phyloP scores from a whole-genome alignment of 2,329 filamentous ascomycete species.

The Ilyonectria sp. region DNA sequence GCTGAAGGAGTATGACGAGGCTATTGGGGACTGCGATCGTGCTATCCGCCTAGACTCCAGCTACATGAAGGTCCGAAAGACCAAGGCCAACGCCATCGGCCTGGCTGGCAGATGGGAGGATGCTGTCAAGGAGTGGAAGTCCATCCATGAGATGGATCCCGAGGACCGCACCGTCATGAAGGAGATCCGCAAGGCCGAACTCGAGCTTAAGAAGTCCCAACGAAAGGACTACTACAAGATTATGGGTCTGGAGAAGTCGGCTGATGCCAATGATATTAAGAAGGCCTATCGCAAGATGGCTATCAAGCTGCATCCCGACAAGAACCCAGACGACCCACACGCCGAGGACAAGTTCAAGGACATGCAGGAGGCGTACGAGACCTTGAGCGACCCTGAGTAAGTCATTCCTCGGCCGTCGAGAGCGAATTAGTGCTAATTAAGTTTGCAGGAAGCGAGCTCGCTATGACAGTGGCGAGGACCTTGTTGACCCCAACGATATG shows the following conservation, averaged over 20 bases:
- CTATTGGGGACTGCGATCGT: slow-evolving; percentile 88
- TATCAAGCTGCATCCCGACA: slow-evolving; percentile 95
- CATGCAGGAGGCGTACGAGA: slow-evolving; percentile 97
- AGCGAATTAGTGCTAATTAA: slow-evolving; percentile 52
- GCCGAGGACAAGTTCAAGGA: slow-evolving; percentile 98
- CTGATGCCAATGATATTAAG: slow-evolving; percentile 89
- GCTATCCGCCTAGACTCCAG: slow-evolving; percentile 86
- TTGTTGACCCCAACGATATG: slow-evolving; percentile 90
- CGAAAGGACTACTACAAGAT: slow-evolving; percentile 99
- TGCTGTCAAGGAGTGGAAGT: slow-evolving; percentile 90
- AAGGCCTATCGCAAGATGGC: slow-evolving; percentile 97
- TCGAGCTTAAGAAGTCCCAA: slow-evolving; percentile 97
- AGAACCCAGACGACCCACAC: slow-evolving; percentile 89
- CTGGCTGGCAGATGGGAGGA: slow-evolving; percentile 93
- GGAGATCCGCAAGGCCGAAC: slow-evolving; percentile 90
- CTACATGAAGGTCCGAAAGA: slow-evolving; percentile 93
- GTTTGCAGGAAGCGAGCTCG: slow-evolving; percentile 81
- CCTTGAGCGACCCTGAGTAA: slow-evolving; percentile 92
- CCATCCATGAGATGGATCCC: slow-evolving; percentile 85
- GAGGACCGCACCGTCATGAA: slow-evolving; percentile 84
- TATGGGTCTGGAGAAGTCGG: slow-evolving; percentile 88
- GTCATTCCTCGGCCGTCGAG: slow-evolving; percentile 53
- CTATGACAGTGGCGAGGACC: slow-evolving; percentile 94
- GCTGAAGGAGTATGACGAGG: slow-evolving; percentile 86
- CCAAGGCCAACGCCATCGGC: slow-evolving; percentile 91